Percentiles rank a stretch among this genome's conserved stretches.
Evolutionary conservation across 1,284 basidiomycete species (phyloP).

Genomic region (Apiotrichum laibachii): DNA sequence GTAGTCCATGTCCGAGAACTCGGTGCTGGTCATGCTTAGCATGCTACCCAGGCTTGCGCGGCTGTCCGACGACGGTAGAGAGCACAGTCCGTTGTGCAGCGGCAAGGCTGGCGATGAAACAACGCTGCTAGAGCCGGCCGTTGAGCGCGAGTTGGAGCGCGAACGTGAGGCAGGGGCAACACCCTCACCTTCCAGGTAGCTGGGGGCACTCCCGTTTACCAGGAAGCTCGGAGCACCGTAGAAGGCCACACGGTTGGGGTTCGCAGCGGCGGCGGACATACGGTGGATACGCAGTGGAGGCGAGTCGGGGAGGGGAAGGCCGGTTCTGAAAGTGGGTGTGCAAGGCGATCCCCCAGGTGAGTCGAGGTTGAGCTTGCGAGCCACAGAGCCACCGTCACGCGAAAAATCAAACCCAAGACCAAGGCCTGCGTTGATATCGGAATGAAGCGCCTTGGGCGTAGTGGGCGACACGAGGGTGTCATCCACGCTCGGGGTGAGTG

Average conservation of each 20-base stretch:
- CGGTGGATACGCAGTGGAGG: constrained; percentile 10
- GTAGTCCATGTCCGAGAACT: constrained; percentile 8
- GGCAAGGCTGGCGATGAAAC: too few species aligned
- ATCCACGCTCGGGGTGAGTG: background rate
- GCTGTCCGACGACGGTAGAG: too few species aligned
- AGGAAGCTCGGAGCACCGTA: constrained; percentile 28
- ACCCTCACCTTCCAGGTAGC: background rate
- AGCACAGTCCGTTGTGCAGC: too few species aligned
- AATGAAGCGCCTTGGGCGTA: background rate
- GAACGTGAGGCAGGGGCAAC: too few species aligned
- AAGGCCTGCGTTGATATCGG: constrained; percentile 18
- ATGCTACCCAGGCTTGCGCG: constrained; percentile 10
- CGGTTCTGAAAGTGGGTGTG: background rate
- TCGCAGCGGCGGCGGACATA: constrained; percentile 32
- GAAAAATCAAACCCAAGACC: constrained; percentile 25
- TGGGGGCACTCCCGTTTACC: constrained; percentile 1
- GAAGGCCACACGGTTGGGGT: constrained; percentile 43
- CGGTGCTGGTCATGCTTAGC: constrained; percentile 6
- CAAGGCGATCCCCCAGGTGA: background rate
- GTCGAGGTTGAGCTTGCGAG: background rate
- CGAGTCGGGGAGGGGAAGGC: background rate
- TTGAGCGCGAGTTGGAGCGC: too few species aligned
- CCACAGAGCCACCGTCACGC: background rate
- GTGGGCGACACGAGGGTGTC: background rate
- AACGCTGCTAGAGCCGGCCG: too few species aligned